Base-by-base conservation (phyloP, 192 early-diverging fungal genomes). In the Mycoemilia scoparia region DNA sequence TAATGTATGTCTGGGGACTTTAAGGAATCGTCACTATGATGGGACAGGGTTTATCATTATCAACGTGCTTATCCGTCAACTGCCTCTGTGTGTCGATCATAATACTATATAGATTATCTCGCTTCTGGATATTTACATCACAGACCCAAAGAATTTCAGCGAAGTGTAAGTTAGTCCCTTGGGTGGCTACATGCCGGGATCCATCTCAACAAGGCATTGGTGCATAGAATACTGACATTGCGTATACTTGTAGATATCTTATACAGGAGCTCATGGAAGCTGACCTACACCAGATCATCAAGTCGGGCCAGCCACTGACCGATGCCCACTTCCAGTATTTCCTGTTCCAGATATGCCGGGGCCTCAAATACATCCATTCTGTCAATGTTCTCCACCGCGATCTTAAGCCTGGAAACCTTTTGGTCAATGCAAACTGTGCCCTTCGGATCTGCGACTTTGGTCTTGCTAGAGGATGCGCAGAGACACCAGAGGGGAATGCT, bases 241-340 rank as follows among this genome's bases (percentile, higher is more conserved):
- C 13, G 7, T 45, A 38, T 12, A 38, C 15, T 39, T 67, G 66
- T 10, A 25, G 39, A 5, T 93, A 96, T 46, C 66, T 98, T 45
- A 88, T 93, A 20, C 87, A 93, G 63, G 95, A 90, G 44, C 57
- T 99, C 13, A 99, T 99, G 95, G 95, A 99, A 61, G 88, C 95
- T 18, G 95, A 99, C 53, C 73, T 99, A 51, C 84, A 92, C 57
- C 77, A 88, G 38, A 90, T 99, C 32, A 91, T 99, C 61, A 80
- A 81, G 33, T 84, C 82, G 3, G 73, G 64, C 21, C 95, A 99
- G 67, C 76, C 77, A 33, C 67, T 99, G 29, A 84, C 85, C 15
- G 85, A 95, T 53, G 80, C 87, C 36, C 95, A 99, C 59, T 92
- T 74, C 50, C 95, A 99, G 54, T 99, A 99, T 65, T 99, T 99